phyloP scores from a whole-genome alignment of 2,329 filamentous ascomycete species.

The Sporothrix globosa region DNA sequence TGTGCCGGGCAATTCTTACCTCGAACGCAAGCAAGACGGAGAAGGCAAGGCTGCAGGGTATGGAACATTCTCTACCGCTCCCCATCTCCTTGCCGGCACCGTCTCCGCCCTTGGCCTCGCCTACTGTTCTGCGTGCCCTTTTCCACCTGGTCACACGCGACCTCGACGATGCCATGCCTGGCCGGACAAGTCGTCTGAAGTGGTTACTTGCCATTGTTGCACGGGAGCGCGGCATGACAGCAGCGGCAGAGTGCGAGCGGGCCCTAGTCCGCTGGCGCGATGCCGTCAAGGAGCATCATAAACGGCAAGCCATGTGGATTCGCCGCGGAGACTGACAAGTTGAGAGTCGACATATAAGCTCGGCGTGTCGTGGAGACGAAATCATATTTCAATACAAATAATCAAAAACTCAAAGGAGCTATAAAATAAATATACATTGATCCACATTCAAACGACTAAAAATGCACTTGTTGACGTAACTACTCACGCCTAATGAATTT shows the following conservation, averaged over 20 bases:
- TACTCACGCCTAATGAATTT: too few species aligned
- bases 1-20: conserved; percentile 42
- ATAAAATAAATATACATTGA: not conserved
- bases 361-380: not conserved
- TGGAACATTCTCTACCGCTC: not conserved
- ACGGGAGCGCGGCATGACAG: conserved; percentile 38
- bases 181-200: conserved; percentile 44
- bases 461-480: not conserved
- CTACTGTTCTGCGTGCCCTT: conserved; percentile 40
- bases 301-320: not conserved
- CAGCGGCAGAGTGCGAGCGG: conserved; percentile 36
- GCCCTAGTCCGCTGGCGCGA: conserved; percentile 39
- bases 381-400: not conserved
- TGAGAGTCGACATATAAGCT: too few species aligned
- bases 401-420: not conserved
- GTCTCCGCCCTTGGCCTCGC: conserved; percentile 30
- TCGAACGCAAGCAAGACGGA: conserved; percentile 33
- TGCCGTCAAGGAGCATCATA: conserved; percentile 28
- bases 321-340: not conserved
- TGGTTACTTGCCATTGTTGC: conserved; percentile 45
- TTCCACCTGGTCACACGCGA: conserved; percentile 45
- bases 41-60: not conserved
- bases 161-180: conserved; percentile 42
- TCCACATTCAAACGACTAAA: not conserved
- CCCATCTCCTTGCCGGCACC: not conserved